Evolutionary conservation across 2,329 filamentous ascomycete species (phyloP), one percentile per base, ranked within the genome.

Genomic region (Drechslerella coelobrocha): DNA sequence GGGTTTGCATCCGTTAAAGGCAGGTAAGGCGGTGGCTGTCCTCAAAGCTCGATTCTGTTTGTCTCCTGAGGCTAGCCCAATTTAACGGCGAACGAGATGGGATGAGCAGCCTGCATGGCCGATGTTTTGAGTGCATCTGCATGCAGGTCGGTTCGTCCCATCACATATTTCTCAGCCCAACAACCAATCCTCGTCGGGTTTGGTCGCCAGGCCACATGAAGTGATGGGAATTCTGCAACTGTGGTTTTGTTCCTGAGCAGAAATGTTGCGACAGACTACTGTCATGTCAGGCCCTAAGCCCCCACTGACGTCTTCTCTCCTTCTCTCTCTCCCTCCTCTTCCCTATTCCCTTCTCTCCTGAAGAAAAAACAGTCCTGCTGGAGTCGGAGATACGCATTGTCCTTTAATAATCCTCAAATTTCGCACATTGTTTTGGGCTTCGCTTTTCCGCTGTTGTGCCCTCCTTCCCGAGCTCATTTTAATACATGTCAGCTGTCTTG

Each of bases 111-210:
- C 51, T 63, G 45, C 34, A 63, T 27, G 61, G 45, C 48, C 43
- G 51, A 51, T 61, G 45, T 55, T 61, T 45, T 69, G 56, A 59
- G 63, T 56, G 65, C 43, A 26, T 69, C 65, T 69, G 65, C 61
- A 69, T 69, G 65, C 65, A 69, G 12, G 52, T 69, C 65, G 65
- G 56, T 61, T 62, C 65, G 56, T 69, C 65, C 65, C 65, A 69
- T 69, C 65, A 69, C 65, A 62, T 61, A 68, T 57, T 57, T 68
- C 50, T 26, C 48, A 43, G 23, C 39, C 23, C 14, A 9, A 39
- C 52, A 43, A 34, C 53, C 45, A 43, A 51, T 27, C 29, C 47
- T 26, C 27, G 34, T 23, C 14, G n/a, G 31, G 26, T 14, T 29
- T 39, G 21, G 23, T 45, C 53, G 27, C 62, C 55, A 61, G 26